Percentiles rank a stretch among this genome's conserved stretches.
Conservation (phyloP, 345 rosid genomes). For the Firmiana major region DNA sequence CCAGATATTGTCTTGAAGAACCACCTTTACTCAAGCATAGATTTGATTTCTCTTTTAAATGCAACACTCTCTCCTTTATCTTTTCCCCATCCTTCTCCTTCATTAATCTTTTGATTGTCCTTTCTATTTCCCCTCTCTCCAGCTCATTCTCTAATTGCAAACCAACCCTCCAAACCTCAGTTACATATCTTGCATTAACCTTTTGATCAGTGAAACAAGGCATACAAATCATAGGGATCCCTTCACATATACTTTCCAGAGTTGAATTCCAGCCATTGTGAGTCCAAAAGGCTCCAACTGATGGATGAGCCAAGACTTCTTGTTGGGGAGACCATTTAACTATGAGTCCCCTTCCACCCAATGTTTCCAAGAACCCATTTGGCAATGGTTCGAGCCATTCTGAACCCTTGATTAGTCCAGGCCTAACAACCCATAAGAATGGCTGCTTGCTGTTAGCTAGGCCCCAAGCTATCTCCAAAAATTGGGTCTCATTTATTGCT, state of each 20-base stretch:
- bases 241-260: conserved; percentile 29
- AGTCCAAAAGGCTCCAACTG: conserved; percentile 33
- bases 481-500: conserved; percentile 15
- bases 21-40: conserved; percentile 20
- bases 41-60: conserved; percentile 20
- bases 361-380: conserved; percentile 27
- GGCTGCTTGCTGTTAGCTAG: conserved; percentile 25
- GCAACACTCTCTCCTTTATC: conserved; percentile 23
- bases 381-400: conserved; percentile 22
- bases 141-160: conserved; percentile 23
- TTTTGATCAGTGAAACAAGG: conserved; percentile 37
- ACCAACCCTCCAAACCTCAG: conserved; percentile 32
- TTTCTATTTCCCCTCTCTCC: conserved; percentile 21
- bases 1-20: conserved; percentile 11
- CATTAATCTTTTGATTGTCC: conserved; percentile 21
- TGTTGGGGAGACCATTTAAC: conserved; percentile 43
- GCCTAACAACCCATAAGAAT: conserved; percentile 31
- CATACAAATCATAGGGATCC: conserved; percentile 39
- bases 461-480: conserved; percentile 27
- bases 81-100: conserved; percentile 26
- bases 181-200: conserved; percentile 26
- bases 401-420: conserved; percentile 15
- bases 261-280: conserved; percentile 37
- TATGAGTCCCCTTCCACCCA: conserved; percentile 22
- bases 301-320: conserved; percentile 25